Evolutionary conservation across 768 basidiomycete genomes (phyloP), one percentile per base, ranked within the genome.

Genomic region (Podaxis mareebaensis): DNA sequence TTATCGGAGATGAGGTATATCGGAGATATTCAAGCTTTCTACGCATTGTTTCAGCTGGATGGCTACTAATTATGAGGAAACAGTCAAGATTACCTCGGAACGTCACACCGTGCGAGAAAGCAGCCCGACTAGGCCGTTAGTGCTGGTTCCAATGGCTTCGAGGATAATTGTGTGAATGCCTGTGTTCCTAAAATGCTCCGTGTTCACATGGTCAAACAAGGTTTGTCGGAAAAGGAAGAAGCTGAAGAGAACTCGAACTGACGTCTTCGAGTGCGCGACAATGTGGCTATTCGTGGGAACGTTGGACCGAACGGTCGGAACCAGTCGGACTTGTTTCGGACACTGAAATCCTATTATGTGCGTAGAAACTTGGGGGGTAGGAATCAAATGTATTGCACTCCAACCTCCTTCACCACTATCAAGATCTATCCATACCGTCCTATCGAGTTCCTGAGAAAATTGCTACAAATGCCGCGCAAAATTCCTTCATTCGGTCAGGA

Each of bases 401-500:
- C 44, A 46, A 22, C 33, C 33, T 33, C 33, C 30, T 10, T 28
- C 28, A 30, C 30, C 8, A 10, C 33, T 33, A 33, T 33, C 33
- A 33, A 33, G 33, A 33, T 33, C 8, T 33, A 33, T 33, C 10
- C 7, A 30, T 30, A 22, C 40, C 13, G 40, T 4, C 4, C 13
- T 51, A 26, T 51, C 49, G 3, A 38, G 2, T 8, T 11, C n/a
- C 38, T 13, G 36, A 55, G 38, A 15, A 11, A 55, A 20, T 5
- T 24, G 10, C 30, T 1, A 10, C n/a, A 26, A 12, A 22, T 3
- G 24, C 33, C 15, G 49, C 17, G 13, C 48, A 24, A 44, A 11
- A 6, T 11, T 38, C 38, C 48, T 17, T 52, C 36, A 53, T 20
- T 62, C 52, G 55, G 48, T 60, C 67, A 80, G 65, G 64, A 79